These are phyloP conservation scores for Plasmodium inui DNA, from an alignment of 169 alveolate species.

Conservation along the genomic window DNA sequence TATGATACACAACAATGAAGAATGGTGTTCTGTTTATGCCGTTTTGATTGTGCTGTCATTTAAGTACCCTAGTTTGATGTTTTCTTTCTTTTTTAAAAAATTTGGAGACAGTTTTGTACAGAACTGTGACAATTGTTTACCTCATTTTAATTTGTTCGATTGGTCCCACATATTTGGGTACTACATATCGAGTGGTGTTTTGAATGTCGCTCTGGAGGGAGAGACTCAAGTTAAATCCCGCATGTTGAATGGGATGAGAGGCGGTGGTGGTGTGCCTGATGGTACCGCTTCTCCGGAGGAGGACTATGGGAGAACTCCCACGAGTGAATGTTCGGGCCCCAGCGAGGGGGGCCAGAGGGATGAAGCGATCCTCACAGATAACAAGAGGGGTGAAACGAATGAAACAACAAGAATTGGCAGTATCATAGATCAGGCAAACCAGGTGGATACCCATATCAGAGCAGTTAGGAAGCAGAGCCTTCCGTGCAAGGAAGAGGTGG, in stretches of 20 bases:
- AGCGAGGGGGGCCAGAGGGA: not conserved
- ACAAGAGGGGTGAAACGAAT: not conserved
- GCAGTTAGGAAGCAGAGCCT: not conserved
- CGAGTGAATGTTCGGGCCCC: not conserved
- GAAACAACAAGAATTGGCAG: not conserved
- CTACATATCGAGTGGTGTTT: conserved; percentile 16
- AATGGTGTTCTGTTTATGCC: conserved; percentile 52
- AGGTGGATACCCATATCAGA: not conserved
- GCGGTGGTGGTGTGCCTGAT: not conserved
- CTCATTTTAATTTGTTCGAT: conserved; percentile 61
- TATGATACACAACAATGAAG: conserved; percentile 48
- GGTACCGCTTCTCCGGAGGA: not conserved
- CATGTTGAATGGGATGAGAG: not conserved
- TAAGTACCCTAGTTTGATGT: conserved; percentile 12
- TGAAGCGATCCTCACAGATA: not conserved
- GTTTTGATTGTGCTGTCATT: conserved; percentile 33
- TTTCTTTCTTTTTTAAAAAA: conserved; percentile 44
- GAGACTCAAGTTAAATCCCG: not conserved
- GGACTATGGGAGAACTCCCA: not conserved
- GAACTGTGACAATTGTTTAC: conserved; percentile 11
- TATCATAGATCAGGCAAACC: not conserved
- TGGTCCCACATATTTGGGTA: conserved; percentile 51
- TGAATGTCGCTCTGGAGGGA: conserved; percentile 4
- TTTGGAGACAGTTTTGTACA: conserved; percentile 16
- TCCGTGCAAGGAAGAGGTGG: conserved; percentile 11